These are phyloP conservation scores for Lichtheimia ornata DNA, from an alignment of 371 early-diverging fungal species.

Conservation along the genomic window DNA sequence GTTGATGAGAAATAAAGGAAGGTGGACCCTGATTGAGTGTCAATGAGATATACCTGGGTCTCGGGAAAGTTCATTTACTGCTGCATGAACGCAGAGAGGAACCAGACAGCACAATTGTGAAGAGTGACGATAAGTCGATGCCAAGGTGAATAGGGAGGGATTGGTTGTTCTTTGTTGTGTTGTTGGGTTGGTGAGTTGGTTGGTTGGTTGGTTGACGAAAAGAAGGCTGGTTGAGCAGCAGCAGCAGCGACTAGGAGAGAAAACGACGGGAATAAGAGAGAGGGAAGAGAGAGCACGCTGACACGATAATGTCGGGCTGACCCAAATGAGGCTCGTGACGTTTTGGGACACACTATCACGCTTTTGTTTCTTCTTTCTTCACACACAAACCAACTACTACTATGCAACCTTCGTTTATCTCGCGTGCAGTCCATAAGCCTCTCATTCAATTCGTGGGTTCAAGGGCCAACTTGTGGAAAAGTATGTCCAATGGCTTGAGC, in stretches of 20 bases:
- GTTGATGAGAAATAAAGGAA: too few species aligned
- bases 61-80: constrained; percentile 41
- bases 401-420: constrained; percentile 42
- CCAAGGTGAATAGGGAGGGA: too few species aligned
- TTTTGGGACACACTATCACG: neutral
- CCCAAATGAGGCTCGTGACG: too few species aligned
- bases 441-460: constrained; percentile 53
- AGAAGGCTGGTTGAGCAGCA: too few species aligned
- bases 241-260: too few species aligned
- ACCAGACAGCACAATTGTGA: constrained; percentile 1
- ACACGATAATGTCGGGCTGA: too few species aligned
- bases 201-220: too few species aligned
- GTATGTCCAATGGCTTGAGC: constrained; percentile 15
- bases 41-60: constrained; percentile 21
- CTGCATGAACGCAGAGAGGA: constrained; percentile 32
- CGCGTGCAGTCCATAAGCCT: constrained; percentile 50
- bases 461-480: constrained; percentile 48
- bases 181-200: too few species aligned
- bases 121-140: neutral
- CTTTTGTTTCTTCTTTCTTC: constrained; percentile 8
- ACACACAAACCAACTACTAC: constrained; percentile 1
- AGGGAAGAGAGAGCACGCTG: too few species aligned
- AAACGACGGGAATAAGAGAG: too few species aligned
- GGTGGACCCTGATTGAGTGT: too few species aligned
- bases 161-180: too few species aligned